Evolutionary conservation across 2,329 filamentous ascomycete genomes (phyloP).

Genomic region (Lomentospora prolificans): DNA sequence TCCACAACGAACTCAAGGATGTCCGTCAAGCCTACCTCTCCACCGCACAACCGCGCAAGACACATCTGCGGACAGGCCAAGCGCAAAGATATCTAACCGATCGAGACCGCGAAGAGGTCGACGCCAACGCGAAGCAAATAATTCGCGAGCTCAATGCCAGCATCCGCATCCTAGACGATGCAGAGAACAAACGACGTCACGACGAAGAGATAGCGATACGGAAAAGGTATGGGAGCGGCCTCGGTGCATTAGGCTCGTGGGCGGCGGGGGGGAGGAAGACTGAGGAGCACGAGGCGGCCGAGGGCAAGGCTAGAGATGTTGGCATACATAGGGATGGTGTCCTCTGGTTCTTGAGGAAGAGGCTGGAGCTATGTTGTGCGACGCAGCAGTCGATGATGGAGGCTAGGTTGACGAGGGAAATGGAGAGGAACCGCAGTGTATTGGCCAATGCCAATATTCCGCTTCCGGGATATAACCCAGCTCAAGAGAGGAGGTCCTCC

Average conservation of each 20-base stretch:
- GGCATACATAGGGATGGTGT: constrained; percentile 71
- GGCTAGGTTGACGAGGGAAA: constrained; percentile 68
- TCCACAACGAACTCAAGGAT: constrained; percentile 69
- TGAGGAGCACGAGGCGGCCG: constrained; percentile 61
- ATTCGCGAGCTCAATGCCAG: constrained; percentile 76
- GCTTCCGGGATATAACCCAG: constrained; percentile 13
- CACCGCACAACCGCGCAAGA: constrained; percentile 55
- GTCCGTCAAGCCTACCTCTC: constrained; percentile 90
- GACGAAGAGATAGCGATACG: constrained; percentile 61
- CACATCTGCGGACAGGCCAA: constrained; percentile 35
- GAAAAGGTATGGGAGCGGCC: constrained; percentile 56
- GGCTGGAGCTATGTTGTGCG: constrained; percentile 64
- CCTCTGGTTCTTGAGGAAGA: constrained; percentile 68
- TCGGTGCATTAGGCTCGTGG: constrained; percentile 57
- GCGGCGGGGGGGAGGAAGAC: constrained; percentile 46
- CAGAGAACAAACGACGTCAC: constrained; percentile 71
- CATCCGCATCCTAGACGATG: constrained; percentile 70
- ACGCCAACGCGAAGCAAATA: constrained; percentile 75
- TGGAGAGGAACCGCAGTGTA: constrained; percentile 83
- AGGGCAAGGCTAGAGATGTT: constrained; percentile 57
- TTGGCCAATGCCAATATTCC: constrained; percentile 54
- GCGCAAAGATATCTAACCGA: constrained; percentile 38
- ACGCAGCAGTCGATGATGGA: constrained; percentile 91
- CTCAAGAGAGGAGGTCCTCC: constrained; percentile 10
- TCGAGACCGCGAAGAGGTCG: constrained; percentile 73